Evolutionary conservation across 2,329 filamentous ascomycete species (phyloP).

Genomic region (Aspergillus pseudonomiae): DNA sequence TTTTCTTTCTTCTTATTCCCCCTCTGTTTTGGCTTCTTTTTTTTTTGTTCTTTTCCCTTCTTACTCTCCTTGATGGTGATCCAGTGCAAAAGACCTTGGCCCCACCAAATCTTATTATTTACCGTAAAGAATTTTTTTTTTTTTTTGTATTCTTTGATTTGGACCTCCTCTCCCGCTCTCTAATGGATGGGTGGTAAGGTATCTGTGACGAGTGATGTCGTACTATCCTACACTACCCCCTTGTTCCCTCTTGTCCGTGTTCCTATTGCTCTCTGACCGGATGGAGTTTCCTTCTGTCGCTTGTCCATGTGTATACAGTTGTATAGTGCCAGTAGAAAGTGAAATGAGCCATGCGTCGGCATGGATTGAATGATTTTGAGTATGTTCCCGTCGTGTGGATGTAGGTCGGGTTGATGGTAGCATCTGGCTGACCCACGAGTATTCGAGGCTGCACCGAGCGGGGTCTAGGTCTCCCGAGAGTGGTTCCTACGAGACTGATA

Average conservation of each 20-base stretch:
- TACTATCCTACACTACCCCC: constrained; percentile 16
- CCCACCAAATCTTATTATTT: constrained; percentile 19
- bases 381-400: background rate
- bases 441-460: too few relatives aligned
- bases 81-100: constrained; percentile 14
- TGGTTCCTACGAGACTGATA: too few relatives aligned
- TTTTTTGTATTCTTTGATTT: constrained; percentile 19
- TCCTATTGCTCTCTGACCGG: background rate
- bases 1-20: constrained; percentile 38
- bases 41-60: constrained; percentile 14
- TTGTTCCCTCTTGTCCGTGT: background rate
- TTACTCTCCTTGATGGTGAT: constrained; percentile 27
- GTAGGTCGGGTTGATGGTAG: background rate
- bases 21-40: constrained; percentile 32
- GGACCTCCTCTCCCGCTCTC: constrained; percentile 14
- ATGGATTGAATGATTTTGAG: constrained; percentile 10
- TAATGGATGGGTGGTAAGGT: constrained; percentile 27
- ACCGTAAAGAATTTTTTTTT: constrained; percentile 12
- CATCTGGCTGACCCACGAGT: too few relatives aligned
- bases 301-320: constrained; percentile 24
- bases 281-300: background rate
- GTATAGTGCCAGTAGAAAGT: constrained; percentile 26
- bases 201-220: constrained; percentile 28
- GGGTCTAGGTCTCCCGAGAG: too few relatives aligned
- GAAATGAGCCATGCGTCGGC: constrained; percentile 9